These are phyloP conservation scores for Aspergillus hancockii DNA, from an alignment of 495 filamentous ascomycete species.

Conservation along the genomic window DNA sequence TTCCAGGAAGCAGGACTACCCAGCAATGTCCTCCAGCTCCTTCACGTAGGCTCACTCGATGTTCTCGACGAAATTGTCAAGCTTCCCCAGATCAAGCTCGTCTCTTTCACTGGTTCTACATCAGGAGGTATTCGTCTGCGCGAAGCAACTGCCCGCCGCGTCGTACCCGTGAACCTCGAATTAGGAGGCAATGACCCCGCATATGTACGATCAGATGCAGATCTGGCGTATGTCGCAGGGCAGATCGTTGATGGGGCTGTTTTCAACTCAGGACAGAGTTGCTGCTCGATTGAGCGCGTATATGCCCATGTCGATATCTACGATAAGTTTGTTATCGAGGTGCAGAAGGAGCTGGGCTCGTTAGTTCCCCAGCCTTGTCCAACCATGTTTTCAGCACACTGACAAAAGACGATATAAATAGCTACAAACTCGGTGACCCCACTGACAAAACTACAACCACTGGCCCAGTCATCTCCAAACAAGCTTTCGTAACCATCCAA, in stretches of 20 bases:
- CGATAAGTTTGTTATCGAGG: slow-evolving; percentile 72
- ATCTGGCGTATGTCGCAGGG: slow-evolving; percentile 84
- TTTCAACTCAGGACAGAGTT: slow-evolving; percentile 97
- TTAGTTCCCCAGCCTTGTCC: slow-evolving; percentile 15
- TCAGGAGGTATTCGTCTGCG: slow-evolving; percentile 81
- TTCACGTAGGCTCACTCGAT: slow-evolving; percentile 76
- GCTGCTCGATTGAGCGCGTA: slow-evolving; percentile 88
- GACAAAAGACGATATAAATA: slow-evolving; percentile 28
- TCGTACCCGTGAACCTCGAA: slow-evolving; percentile 84
- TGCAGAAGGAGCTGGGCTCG: slow-evolving; percentile 71
- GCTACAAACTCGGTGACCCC: slow-evolving; percentile 88
- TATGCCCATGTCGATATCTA: slow-evolving; percentile 88
- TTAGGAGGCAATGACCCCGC: slow-evolving; percentile 94
- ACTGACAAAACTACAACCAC: slow-evolving; percentile 74
- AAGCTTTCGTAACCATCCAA: slow-evolving; percentile 68
- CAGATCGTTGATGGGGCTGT: slow-evolving; percentile 93
- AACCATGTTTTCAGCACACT: neutral
- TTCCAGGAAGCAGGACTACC: slow-evolving; percentile 82
- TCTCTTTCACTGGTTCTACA: slow-evolving; percentile 93
- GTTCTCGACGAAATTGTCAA: slow-evolving; percentile 76
- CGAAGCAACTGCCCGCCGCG: slow-evolving; percentile 72
- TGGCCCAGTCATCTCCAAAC: slow-evolving; percentile 83
- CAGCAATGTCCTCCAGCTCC: slow-evolving; percentile 77
- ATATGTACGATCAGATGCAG: slow-evolving; percentile 82
- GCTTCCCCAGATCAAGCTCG: slow-evolving; percentile 68